Evolutionary conservation across 768 basidiomycete species (phyloP), one percentile per base, ranked within the genome.

Genomic region (Suillus subluteus): DNA sequence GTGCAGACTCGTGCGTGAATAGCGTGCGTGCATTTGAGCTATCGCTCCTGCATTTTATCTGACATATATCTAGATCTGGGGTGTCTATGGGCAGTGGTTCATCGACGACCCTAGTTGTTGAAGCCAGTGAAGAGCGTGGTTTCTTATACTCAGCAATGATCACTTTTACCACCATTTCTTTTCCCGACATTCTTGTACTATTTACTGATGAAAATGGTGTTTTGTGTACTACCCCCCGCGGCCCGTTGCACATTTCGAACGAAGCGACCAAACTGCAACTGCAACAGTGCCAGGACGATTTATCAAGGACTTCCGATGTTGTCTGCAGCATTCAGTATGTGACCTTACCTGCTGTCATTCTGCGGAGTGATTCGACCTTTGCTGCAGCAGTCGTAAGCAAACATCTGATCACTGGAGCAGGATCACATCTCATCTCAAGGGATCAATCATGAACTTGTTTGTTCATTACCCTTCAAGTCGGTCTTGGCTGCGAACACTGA

Each of bases 11-110:
- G 67, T 61, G 58, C 40, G 2, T 43, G 11, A 30, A 26, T 12
- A 41, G 40, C 3, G 58, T 61, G 21, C 18, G 58, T 59, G 26
- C 26, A 23, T 21, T 13, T 41, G 55, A 18, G 32, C 32, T 11
- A 26, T 18, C 26, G 1, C 58, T 26, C 38, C 9, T 18, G 3
- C 8, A 12, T 26, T 38, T 18, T 40, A 40, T 26, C 58, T 61
- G 40, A 61, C 6, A 13, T 30, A 30, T 2, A 2, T 41, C 30
- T 40, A 63, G 62, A 61, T 54, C 21, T 58, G 46, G 62, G 63
- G 71, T 59, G 13, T 59, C 63, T 40, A 71, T 68, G 71, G 64
- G 46, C 13, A 66, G 65, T 59, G 71, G 70, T 43, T 68, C 66
- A 43, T 64, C 4, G 5, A 62, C 7, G 63, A 64, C 32, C 26